Base-by-base conservation (phyloP, 192 early-diverging fungal genomes). In the Phycomyces blakesleeanus region DNA sequence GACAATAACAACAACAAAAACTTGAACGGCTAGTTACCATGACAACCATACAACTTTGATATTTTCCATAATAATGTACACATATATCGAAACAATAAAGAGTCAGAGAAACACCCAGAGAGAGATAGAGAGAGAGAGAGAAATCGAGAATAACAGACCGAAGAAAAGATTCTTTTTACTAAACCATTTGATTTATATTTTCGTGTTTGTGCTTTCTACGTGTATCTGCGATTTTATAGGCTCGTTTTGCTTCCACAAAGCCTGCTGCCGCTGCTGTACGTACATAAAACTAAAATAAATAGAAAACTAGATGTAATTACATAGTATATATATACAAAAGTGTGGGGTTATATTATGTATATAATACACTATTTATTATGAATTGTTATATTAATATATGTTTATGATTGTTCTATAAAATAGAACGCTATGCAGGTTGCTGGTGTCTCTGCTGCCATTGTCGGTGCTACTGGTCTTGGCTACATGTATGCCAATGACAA, bases 371-470 rank as follows among this genome's bases (percentile, higher is more conserved):
- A n/a, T n/a, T n/a, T n/a, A n/a, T n/a, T 22, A 57, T 18, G 5
- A 21, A 25, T 24, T 42, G n/a, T 53, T 6, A 34, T 55, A 44
- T 15, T 54, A 9, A 21, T 37, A 40, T 15, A 16, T 47, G 41
- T 49, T 41, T 22, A 15, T 39, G 0, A 21, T 29, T 54, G 3
- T 55, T 54, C 51, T 52, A 38, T 25, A 34, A 27, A 55, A 11
- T 67, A 79, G 72, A 60, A 77, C 44, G 42, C 60, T 56, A 68
- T 53, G 41, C 58, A 69, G 55, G 27, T 77, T 12, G 69, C 74
- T 53, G 56, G 65, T 55, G 58, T 73, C 54, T 67, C 76, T 8
- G 84, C 88, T 22, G 85, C 88, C 44, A 87, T 89, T 44, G 80
- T 85, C 7, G 69, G 69, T 20, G 75, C 79, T 29, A 75, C 81